Percentiles rank a stretch among this genome's conserved stretches.
These are phyloP conservation scores for Stagonosporopsis cucurbitacearum DNA, from an alignment of 2,329 filamentous ascomycete species.

Conservation along the genomic window DNA sequence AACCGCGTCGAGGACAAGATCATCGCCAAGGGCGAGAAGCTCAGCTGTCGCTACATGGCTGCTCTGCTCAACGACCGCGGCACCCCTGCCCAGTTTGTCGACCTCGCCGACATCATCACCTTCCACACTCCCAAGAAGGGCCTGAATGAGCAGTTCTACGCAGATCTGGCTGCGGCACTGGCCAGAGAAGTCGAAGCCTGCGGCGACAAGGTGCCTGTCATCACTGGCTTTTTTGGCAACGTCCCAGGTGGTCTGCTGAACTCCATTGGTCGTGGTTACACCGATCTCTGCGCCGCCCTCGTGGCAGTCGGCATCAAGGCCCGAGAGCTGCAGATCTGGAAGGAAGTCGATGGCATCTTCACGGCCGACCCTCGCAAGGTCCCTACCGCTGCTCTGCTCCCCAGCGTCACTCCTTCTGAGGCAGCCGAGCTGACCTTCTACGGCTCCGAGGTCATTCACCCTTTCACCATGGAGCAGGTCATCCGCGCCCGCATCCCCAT, in stretches of 20 bases:
- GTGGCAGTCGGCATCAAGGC: slow-evolving; percentile 88
- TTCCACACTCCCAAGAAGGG: slow-evolving; percentile 55
- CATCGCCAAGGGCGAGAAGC: slow-evolving; percentile 92
- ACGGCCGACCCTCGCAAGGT: slow-evolving; percentile 86
- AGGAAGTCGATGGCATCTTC: slow-evolving; percentile 97
- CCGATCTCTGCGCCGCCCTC: slow-evolving; percentile 91
- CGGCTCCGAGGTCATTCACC: slow-evolving; percentile 90
- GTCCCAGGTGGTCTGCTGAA: slow-evolving; percentile 90
- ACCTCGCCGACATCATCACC: slow-evolving; percentile 82
- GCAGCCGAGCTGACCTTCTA: slow-evolving; percentile 87
- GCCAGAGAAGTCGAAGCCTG: slow-evolving; percentile 52
- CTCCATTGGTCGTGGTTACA: slow-evolving; percentile 93
- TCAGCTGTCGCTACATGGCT: slow-evolving; percentile 92
- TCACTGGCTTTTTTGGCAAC: slow-evolving; percentile 92
- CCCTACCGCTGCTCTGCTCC: slow-evolving; percentile 87
- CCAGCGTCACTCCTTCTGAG: slow-evolving; percentile 89
- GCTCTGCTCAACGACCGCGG: slow-evolving; percentile 80
- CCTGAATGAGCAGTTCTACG: slow-evolving; percentile 57
- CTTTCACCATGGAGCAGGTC: slow-evolving; percentile 96
- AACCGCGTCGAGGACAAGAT: slow-evolving; percentile 69
- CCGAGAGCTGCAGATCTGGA: slow-evolving; percentile 94
- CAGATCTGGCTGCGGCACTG: slow-evolving; percentile 50
- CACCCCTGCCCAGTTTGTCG: slow-evolving; percentile 86
- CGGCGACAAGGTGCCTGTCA: slow-evolving; percentile 55
- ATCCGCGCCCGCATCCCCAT: slow-evolving; percentile 80